phyloP scores from a whole-genome alignment of 1,139 yeast species.

The Yueomyces sp. region DNA sequence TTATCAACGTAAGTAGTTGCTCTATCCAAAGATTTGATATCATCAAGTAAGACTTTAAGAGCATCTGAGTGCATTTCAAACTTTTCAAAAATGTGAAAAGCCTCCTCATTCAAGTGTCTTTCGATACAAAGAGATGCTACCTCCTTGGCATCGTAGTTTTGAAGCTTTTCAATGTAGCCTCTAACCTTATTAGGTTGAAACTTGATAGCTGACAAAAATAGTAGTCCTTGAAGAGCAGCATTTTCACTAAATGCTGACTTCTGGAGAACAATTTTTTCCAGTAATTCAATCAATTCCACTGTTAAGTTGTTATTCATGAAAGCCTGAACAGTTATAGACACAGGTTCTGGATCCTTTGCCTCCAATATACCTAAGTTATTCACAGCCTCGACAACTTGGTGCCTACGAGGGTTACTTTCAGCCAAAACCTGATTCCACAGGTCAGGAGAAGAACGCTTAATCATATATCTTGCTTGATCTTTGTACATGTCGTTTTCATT shows the following conservation, averaged over 20 bases:
- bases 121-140: conserved; percentile 88
- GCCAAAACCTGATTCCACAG: conserved; percentile 73
- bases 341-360: conserved; percentile 87
- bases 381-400: conserved; percentile 84
- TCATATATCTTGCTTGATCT: conserved; percentile 90
- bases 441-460: conserved; percentile 66
- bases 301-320: conserved; percentile 94
- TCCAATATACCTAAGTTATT: conserved; percentile 96
- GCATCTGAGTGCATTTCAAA: conserved; percentile 71
- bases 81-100: conserved; percentile 83
- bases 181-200: conserved; percentile 82
- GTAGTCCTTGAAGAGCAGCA: conserved; percentile 83
- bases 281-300: conserved; percentile 78
- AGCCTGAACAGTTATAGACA: conserved; percentile 89
- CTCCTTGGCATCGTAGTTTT: conserved; percentile 83
- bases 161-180: conserved; percentile 76
- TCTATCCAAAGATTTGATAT: conserved; percentile 85
- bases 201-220: conserved; percentile 87
- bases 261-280: conserved; percentile 90
- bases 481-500: conserved; percentile 97
- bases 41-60: conserved; percentile 81
- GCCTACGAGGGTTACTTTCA: conserved; percentile 71
- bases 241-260: conserved; percentile 95
- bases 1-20: conserved; percentile 91
- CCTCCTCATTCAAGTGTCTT: conserved; percentile 82